Evolutionary conservation across 129 eudicot genomes (phyloP), one percentile per base, ranked within the genome.

Genomic region (Oenanthe sinensis): DNA sequence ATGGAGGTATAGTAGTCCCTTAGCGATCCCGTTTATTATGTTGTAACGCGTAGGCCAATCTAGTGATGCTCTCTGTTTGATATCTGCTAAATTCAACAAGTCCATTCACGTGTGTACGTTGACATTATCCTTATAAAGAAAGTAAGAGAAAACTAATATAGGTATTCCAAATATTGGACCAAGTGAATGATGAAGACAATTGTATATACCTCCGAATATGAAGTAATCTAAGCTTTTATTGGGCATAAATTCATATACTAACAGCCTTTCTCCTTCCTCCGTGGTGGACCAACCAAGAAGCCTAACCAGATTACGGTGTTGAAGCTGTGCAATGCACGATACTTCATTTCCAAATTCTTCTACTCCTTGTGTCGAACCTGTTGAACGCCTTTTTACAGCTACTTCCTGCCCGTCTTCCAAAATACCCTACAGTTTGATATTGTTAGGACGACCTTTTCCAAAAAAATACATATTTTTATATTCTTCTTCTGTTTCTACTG

Each of bases 261-360:
- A 39, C 74, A 70, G 14, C 45, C 74, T 70, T 36, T 70, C 74
- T 33, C 45, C 45, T 5, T 70, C 74, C 74, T 70, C 74, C 16
- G 74, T 70, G 33, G 67, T 58, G 42, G 74, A 70, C 44, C 74
- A 70, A 33, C 74, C 74, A 70, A 70, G 74, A 70, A 70, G 74
- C 74, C 45, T 70, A 37, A 70, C 74, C n/a, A 70, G 47, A 19
- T 70, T 70, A 0, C 74, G 74, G 47, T 70, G 74, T 36, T 70
- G 74, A 39, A 70, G 74, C 47, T 70, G 37, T 70, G 74, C 74
- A 70, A 70, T 70, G 74, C 74, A 70, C 4, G 46, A 70, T 12
- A 70, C 74, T 70, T 70, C 74, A 39, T 70, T 70, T 19, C 43
- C 43, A 47, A 70, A 70, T 39, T 70, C 74, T 15, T 70, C 46